Percentiles rank a stretch among this genome's conserved stretches.
Conservation (phyloP, 495 filamentous ascomycete genomes). For the Tuber melanosporum region DNA sequence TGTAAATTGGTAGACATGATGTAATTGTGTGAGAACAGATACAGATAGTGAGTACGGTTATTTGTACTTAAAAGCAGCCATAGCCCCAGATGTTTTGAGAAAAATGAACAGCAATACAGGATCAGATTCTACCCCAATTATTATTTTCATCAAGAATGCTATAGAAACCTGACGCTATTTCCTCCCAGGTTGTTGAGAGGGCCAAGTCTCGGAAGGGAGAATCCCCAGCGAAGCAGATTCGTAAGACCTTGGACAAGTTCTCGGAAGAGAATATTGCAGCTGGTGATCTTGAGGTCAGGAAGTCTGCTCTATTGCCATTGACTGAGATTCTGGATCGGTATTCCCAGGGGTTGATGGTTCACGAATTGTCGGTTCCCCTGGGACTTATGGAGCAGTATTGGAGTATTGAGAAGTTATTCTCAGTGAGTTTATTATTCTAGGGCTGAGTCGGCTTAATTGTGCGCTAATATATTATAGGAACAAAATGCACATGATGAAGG, state of each 20-base stretch:
- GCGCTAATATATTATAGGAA: constrained; percentile 43
- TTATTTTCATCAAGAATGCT: too few relatives aligned
- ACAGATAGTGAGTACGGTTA: too few relatives aligned
- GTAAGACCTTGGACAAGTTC: constrained; percentile 78
- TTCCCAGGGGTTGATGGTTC: constrained; percentile 79
- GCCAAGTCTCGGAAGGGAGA: constrained; percentile 68
- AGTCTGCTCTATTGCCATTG: constrained; percentile 68
- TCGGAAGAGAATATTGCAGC: constrained; percentile 74
- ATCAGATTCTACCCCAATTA: too few relatives aligned
- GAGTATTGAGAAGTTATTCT: constrained; percentile 78
- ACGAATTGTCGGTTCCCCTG: constrained; percentile 79
- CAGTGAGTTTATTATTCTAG: constrained; percentile 38
- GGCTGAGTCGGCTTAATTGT: not conserved
- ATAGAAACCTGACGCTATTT: constrained; percentile 72
- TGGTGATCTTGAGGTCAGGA: constrained; percentile 61
- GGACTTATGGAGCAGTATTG: constrained; percentile 71
- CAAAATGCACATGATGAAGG: constrained; percentile 84
- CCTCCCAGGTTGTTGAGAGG: constrained; percentile 77
- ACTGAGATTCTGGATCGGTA: constrained; percentile 75
- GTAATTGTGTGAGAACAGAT: too few relatives aligned
- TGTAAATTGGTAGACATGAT: too few relatives aligned
- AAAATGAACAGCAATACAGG: too few relatives aligned
- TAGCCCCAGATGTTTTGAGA: too few relatives aligned
- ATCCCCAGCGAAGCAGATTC: constrained; percentile 84
- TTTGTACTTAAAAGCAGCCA: too few relatives aligned